phyloP scores from a whole-genome alignment of 352 stramenopile genomes.

The Phytopythium mirpurense region DNA sequence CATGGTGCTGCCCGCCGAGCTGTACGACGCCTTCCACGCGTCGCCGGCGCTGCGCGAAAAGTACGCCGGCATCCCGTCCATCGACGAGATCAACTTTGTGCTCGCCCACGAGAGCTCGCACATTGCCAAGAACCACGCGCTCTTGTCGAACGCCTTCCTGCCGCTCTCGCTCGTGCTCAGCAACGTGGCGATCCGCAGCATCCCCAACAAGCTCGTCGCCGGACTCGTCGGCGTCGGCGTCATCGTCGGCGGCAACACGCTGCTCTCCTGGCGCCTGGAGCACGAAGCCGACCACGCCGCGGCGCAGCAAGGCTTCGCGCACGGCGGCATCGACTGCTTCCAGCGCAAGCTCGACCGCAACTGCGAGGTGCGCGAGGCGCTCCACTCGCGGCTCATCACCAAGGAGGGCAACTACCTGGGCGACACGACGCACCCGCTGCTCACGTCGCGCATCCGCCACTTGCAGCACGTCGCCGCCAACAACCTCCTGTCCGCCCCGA shows the following conservation, averaged over 20 bases:
- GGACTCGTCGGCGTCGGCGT: constrained; percentile 35
- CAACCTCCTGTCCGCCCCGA: constrained; percentile 1
- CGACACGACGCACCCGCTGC: constrained; percentile 67
- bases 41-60: constrained; percentile 32
- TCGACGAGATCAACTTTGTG: constrained; percentile 81
- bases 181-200: constrained; percentile 50
- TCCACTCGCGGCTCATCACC: constrained; percentile 70
- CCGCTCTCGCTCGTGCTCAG: constrained; percentile 55
- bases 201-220: constrained; percentile 71
- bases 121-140: constrained; percentile 76
- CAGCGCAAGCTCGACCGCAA: constrained; percentile 71
- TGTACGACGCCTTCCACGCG: constrained; percentile 81
- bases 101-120: constrained; percentile 78
- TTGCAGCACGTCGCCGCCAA: constrained; percentile 40
- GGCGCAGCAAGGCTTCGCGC: constrained; percentile 56
- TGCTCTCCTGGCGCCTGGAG: constrained; percentile 76
- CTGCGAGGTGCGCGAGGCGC: constrained; percentile 52
- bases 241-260: constrained; percentile 49
- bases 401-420: constrained; percentile 77
- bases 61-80: constrained; percentile 46
- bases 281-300: constrained; percentile 76
- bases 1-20: constrained; percentile 64
- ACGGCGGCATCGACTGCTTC: constrained; percentile 70
- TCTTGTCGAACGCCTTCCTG: constrained; percentile 55
- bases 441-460: constrained; percentile 70